Evolutionary conservation across 1,139 yeast species (phyloP), one percentile per base, ranked within the genome.

Genomic region (Torulaspora pretoriensis): DNA sequence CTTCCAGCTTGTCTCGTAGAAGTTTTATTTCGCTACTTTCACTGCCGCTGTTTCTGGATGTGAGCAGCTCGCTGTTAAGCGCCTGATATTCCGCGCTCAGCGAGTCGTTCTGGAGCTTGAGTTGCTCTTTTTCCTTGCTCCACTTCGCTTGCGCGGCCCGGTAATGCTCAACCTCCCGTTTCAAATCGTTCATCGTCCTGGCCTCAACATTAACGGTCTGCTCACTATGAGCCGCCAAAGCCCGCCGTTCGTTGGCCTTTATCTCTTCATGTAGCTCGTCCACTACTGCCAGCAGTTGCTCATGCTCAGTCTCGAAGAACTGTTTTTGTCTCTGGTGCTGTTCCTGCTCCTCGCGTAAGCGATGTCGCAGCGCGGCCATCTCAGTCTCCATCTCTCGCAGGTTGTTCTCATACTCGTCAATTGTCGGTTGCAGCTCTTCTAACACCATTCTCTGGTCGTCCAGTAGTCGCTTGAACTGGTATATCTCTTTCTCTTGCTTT

Each of bases 351-450:
- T 46, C 40, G 3, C 49, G 46, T 35, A 61, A 32, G 38, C 56
- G 56, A n/a, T 50, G 46, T 38, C 54, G 56, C 30, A 61, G 47
- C 6, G 40, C 42, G n/a, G 44, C 38, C 25, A 51, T 51, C 29
- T 57, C 63, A 4, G 38, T 24, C 42, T 60, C 64, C 37, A 57
- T 39, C 9, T 42, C 45, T 16, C 47, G 50, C 27, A 60, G 38
- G 26, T 52, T 55, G 5, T 45, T 49, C 40, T 61, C 65, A 40
- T 61, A 60, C 19, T 51, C 54, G 38, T 62, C 67, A 23, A 62
- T 59, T 2, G 63, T 57, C 6, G 64, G 65, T 38, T 63, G 65
- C 8, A 62, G 48, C 23, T 63, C 66, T 45, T 63, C 67, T 13
- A 63, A 43, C 1, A 63, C 60, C 8, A 52, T 45, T 26, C 65